Evolutionary conservation across 148 eudicot species (phyloP), one percentile per base, ranked within the genome.

Genomic region (Fagopyrum homotropicum): DNA sequence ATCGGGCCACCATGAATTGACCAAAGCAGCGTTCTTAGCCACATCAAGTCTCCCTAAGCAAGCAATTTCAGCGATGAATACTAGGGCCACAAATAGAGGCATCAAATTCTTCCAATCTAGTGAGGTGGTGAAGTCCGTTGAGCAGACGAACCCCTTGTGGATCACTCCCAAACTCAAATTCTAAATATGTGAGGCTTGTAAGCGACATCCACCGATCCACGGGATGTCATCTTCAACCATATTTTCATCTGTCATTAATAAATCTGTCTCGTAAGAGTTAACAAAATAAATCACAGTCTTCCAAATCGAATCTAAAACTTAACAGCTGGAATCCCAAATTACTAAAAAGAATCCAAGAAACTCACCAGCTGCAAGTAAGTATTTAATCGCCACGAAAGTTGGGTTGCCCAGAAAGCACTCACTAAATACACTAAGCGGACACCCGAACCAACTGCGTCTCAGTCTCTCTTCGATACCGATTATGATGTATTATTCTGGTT

Each of bases 1-100:
- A 75, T 89, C 92, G 5, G 98, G 85, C 94, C 89, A 90, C 94
- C 89, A 90, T 0, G 88, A 85, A 74, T 87, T 85, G 19, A 91
- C 83, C 73, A 86, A 55, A 74, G 89, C 90, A 9, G 85, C 89
- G 72, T 87, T 88, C 74, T 89, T 86, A 15, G 84, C 83, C 85
- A 93, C 80, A 68, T 93, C 89, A 8, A 91, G 85, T 9, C 90
- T 81, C 45, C 94, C 94, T 29, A 93, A 47, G 35, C 89, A 88
- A 11, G 76, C 76, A 59, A 93, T 88, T 81, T 93, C 97, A 0
- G 87, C 93, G 14, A 91, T 45, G 1, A 93, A 89, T 26, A 93
- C 90, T 19, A 91, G 15, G n/a, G 79, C 86, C 12, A 88, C 81
- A 48, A 87, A 75, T n/a, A 88, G 46, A 0, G 92, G 91, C 79